Percentiles rank a stretch among this genome's conserved stretches.
These are phyloP conservation scores for Borovskyia barvae DNA, from an alignment of 208 protist species.

Conservation along the genomic window DNA sequence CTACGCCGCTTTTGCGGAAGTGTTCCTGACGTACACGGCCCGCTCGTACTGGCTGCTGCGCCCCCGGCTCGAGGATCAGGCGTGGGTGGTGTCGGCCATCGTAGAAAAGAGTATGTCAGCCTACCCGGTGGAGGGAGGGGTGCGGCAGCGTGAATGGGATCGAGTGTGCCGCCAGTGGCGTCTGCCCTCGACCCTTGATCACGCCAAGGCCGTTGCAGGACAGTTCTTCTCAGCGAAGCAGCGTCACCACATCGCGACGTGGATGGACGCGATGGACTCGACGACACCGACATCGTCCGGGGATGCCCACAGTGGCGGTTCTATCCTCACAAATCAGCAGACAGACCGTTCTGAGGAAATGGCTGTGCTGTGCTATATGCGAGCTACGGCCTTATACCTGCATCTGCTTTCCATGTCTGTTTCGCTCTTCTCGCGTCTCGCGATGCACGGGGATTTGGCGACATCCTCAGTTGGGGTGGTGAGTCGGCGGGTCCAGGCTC, in stretches of 20 bases:
- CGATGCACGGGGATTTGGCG: constrained; percentile 33
- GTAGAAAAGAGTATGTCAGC: constrained; percentile 21
- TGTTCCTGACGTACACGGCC: constrained; percentile 56
- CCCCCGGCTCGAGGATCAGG: constrained; percentile 40
- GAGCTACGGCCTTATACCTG: constrained; percentile 49
- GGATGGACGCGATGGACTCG: constrained; percentile 8
- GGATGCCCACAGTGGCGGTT: neutral
- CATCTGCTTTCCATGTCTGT: constrained; percentile 51
- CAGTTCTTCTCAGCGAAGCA: constrained; percentile 36
- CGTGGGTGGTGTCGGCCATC: constrained; percentile 36
- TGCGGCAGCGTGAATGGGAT: constrained; percentile 26
- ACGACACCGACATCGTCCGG: neutral
- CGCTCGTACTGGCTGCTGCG: constrained; percentile 70
- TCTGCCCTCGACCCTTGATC: constrained; percentile 33
- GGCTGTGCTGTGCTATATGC: constrained; percentile 57
- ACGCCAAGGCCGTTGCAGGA: constrained; percentile 24
- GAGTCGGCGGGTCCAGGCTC: constrained; percentile 10
- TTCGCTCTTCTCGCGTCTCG: constrained; percentile 32
- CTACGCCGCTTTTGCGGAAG: constrained; percentile 41
- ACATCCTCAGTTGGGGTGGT: constrained; percentile 4
- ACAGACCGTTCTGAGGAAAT: constrained; percentile 29
- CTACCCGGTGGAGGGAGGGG: constrained; percentile 7
- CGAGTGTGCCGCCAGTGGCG: constrained; percentile 32
- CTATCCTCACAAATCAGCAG: neutral
- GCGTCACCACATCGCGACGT: constrained; percentile 14